These are phyloP conservation scores for Curvularia verruculosa DNA, from an alignment of 2,329 filamentous ascomycete genomes.

Conservation along the genomic window DNA sequence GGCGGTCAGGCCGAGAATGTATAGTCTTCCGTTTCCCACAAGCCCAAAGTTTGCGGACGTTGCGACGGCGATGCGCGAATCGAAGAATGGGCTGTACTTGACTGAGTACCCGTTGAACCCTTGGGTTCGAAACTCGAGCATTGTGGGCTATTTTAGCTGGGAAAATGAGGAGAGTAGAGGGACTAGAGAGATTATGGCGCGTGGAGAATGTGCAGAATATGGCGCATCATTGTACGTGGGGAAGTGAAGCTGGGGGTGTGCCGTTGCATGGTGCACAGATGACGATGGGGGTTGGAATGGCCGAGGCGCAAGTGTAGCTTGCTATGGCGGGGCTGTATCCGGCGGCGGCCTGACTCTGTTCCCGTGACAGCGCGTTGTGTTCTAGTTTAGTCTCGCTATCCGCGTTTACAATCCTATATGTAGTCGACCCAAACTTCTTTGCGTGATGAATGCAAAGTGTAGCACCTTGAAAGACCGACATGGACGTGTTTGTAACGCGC, in stretches of 20 bases:
- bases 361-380: conserved; percentile 27
- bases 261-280: conserved; percentile 25
- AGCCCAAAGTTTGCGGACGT: conserved; percentile 95
- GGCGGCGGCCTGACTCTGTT: conserved; percentile 6
- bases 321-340: conserved; percentile 24
- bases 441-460: not conserved
- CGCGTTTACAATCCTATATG: not conserved
- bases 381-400: not conserved
- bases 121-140: conserved; percentile 93
- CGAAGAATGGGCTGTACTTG: conserved; percentile 98
- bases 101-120: conserved; percentile 96
- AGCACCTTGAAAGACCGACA: conserved; percentile 13
- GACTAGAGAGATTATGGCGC: conserved; percentile 17
- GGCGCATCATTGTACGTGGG: conserved; percentile 27
- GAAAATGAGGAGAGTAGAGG: not conserved
- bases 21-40: conserved; percentile 92
- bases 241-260: conserved; percentile 21
- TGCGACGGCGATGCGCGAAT: conserved; percentile 89
- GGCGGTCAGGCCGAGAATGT: conserved; percentile 79
- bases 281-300: conserved; percentile 21
- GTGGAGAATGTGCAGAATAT: conserved; percentile 8
- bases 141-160: conserved; percentile 50
- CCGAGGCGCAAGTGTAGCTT: conserved; percentile 28
- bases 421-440: not conserved
- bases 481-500: conserved; percentile 50